Conservation (phyloP, 1,284 basidiomycete species). For the Xanthoconium separans region DNA sequence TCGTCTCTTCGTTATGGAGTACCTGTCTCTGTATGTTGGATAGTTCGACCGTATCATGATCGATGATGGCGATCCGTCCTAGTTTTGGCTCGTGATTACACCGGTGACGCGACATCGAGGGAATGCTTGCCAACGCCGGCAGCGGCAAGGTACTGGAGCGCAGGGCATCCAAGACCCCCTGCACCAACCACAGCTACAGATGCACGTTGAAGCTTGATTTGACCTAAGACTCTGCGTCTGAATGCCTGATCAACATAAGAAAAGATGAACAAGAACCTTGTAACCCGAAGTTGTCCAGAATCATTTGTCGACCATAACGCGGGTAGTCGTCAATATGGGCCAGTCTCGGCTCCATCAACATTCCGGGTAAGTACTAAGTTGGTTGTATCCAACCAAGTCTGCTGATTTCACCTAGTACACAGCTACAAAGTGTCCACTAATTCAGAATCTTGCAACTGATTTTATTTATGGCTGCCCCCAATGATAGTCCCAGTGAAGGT, state of each 20-base stretch:
- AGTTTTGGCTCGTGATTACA: slow-evolving; percentile 6
- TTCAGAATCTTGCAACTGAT: too few relatives aligned
- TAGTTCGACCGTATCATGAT: slow-evolving; percentile 87
- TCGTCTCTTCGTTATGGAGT: slow-evolving; percentile 76
- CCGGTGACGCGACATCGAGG: neutral
- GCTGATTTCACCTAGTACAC: too few relatives aligned
- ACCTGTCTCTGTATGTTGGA: slow-evolving; percentile 96
- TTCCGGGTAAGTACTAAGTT: neutral
- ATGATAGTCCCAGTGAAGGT: slow-evolving; percentile 12
- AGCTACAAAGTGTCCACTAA: too few relatives aligned
- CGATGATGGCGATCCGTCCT: slow-evolving; percentile 86
- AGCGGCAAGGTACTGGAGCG: slow-evolving; percentile 89
- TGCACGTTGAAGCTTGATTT: slow-evolving; percentile 75
- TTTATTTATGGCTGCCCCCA: slow-evolving; percentile 12
- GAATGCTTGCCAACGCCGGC: slow-evolving; percentile 79
- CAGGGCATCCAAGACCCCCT: slow-evolving; percentile 95
- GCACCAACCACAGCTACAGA: slow-evolving; percentile 90
- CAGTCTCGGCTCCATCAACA: slow-evolving; percentile 20
- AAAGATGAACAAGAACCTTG: slow-evolving; percentile 49
- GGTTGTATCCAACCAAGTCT: neutral
- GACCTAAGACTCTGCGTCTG: slow-evolving; percentile 59
- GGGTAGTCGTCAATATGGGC: slow-evolving; percentile 71
- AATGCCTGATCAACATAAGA: neutral
- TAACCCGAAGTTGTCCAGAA: slow-evolving; percentile 87
- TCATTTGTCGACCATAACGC: slow-evolving; percentile 97